A percentile compares a stretch with the other conserved stretches of the same genome.
Conservation (phyloP, 805 yeast species). For the Sugiyamaella marilandica region DNA sequence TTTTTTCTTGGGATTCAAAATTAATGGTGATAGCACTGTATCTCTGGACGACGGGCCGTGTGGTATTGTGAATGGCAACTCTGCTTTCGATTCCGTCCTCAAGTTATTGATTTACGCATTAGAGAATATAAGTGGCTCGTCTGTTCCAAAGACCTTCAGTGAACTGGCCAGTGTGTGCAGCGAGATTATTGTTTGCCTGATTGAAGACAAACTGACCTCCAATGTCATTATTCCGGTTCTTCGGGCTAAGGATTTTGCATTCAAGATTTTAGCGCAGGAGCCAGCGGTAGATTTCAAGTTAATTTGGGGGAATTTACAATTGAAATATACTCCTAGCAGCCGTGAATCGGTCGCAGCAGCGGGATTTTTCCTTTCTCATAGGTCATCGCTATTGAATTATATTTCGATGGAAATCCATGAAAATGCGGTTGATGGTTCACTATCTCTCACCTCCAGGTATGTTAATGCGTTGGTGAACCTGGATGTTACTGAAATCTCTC, state of each 20-base stretch:
- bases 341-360: background rate
- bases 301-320: background rate
- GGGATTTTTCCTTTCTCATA: slow-evolving; percentile 53
- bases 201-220: slow-evolving; percentile 54
- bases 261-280: slow-evolving; percentile 46
- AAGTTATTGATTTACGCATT: slow-evolving; percentile 46
- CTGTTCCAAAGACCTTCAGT: slow-evolving; percentile 47
- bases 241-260: slow-evolving; percentile 48
- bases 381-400: slow-evolving; percentile 59
- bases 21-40: slow-evolving; percentile 46
- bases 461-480: slow-evolving; percentile 48
- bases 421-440: slow-evolving; percentile 41
- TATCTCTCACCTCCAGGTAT: slow-evolving; percentile 50
- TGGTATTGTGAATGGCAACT: slow-evolving; percentile 48
- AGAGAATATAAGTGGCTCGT: slow-evolving; percentile 32
- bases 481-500: slow-evolving; percentile 22
- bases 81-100: slow-evolving; percentile 54
- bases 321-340: background rate
- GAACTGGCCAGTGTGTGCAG: slow-evolving; percentile 54
- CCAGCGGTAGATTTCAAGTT: slow-evolving; percentile 46
- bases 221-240: slow-evolving; percentile 47
- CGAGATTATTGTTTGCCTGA: slow-evolving; percentile 58
- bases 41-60: slow-evolving; percentile 44
- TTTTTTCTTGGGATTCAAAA: slow-evolving; percentile 69
- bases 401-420: slow-evolving; percentile 70